Evolutionary conservation across 805 yeast genomes (phyloP).

Genomic region (Millerozyma miso): DNA sequence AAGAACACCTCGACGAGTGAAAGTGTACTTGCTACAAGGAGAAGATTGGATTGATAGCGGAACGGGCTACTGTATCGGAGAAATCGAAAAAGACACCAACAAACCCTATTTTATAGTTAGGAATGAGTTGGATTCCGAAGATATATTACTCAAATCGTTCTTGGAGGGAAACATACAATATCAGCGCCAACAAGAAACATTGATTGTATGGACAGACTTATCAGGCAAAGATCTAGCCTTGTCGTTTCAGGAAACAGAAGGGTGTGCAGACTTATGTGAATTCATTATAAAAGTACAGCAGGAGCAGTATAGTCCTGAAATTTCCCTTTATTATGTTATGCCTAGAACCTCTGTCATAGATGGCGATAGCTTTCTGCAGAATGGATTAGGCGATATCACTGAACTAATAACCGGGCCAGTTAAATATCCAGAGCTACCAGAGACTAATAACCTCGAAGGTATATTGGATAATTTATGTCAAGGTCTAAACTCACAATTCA

Average conservation of each 20-base stretch:
- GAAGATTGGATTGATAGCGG: conserved; percentile 91
- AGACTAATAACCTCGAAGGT: conserved; percentile 45
- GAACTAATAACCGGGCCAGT: conserved; percentile 82
- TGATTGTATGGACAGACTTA: conserved; percentile 90
- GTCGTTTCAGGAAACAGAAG: conserved; percentile 87
- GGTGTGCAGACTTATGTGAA: conserved; percentile 80
- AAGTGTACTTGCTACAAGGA: conserved; percentile 78
- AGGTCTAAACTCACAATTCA: conserved; percentile 57
- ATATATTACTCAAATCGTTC: conserved; percentile 57
- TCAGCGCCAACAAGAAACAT: conserved; percentile 90
- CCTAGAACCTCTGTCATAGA: conserved; percentile 29
- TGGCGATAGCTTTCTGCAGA: conserved; percentile 21
- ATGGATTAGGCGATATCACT: conserved; percentile 44
- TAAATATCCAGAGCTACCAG: conserved; percentile 57
- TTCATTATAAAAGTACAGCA: conserved; percentile 69
- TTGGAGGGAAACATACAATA: conserved; percentile 77
- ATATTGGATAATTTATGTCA: conserved; percentile 57
- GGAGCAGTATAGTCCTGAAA: conserved; percentile 50
- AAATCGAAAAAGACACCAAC: conserved; percentile 33
- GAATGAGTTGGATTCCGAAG: conserved; percentile 59
- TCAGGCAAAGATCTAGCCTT: conserved; percentile 75
- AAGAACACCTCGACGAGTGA: conserved; percentile 67
- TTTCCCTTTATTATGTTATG: conserved; percentile 64
- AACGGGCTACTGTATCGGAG: conserved; percentile 86
- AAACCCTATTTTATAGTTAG: conserved; percentile 65